Conservation (phyloP, 1,284 basidiomycete genomes). For the Tranzscheliella williamsii region DNA sequence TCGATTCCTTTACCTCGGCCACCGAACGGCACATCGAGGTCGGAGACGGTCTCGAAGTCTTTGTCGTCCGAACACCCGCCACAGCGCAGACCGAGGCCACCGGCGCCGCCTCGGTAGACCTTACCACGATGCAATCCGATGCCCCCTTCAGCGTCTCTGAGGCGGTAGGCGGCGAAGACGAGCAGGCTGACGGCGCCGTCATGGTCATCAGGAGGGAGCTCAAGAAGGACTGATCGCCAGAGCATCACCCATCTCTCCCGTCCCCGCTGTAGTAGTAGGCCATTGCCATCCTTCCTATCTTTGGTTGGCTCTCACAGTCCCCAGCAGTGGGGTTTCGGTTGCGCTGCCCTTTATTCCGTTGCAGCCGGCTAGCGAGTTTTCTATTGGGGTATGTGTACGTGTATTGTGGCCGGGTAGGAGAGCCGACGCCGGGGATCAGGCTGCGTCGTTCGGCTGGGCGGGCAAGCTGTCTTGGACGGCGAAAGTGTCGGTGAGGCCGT, state of each 20-base stretch:
- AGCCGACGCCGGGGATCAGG: no score
- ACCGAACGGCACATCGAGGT: slow-evolving; percentile 61
- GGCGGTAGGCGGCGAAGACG: slow-evolving; percentile 57
- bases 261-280: no score
- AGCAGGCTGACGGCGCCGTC: slow-evolving; percentile 46
- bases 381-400: no score
- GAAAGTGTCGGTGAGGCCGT: slow-evolving; percentile 19
- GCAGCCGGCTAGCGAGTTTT: no score
- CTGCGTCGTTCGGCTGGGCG: no score
- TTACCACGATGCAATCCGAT: slow-evolving; percentile 24
- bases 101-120: slow-evolving; percentile 36
- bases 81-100: background rate
- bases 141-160: slow-evolving; percentile 47
- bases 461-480: slow-evolving; percentile 12
- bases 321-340: no score
- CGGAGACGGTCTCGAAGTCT: slow-evolving; percentile 59
- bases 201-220: slow-evolving; percentile 58
- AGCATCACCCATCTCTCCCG: background rate
- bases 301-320: no score
- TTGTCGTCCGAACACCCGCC: slow-evolving; percentile 45
- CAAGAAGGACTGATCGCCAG: slow-evolving; percentile 55
- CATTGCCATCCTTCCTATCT: no score
- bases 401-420: no score
- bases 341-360: no score
- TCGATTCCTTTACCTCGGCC: slow-evolving; percentile 57